These are phyloP conservation scores for Colletotrichum eleusines DNA, from an alignment of 2,329 filamentous ascomycete genomes.

Conservation along the genomic window DNA sequence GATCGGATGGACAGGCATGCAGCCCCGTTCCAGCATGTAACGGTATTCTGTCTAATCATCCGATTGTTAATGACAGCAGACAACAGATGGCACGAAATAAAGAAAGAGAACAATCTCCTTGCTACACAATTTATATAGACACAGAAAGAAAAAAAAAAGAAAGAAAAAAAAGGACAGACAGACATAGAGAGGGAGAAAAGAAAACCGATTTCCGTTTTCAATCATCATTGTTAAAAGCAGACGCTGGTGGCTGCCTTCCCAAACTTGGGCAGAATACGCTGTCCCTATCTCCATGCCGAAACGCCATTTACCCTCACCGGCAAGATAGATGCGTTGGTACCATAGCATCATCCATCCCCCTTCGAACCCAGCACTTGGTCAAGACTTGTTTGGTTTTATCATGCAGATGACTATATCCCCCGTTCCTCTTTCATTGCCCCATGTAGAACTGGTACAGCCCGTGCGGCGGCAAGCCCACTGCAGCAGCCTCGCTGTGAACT, in stretches of 20 bases:
- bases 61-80: neutral
- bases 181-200: too few relatives aligned
- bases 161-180: too few relatives aligned
- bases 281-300: neutral
- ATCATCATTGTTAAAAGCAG: neutral
- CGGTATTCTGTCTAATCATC: neutral
- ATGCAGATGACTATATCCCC: neutral
- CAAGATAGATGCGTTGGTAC: neutral
- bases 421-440: neutral
- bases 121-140: too few relatives aligned
- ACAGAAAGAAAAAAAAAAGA: neutral
- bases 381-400: neutral
- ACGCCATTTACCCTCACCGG: neutral
- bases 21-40: neutral
- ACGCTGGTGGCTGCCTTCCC: neutral
- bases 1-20: constrained; percentile 13
- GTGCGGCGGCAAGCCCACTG: constrained; percentile 14
- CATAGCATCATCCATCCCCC: neutral
- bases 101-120: neutral
- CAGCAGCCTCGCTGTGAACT: constrained; percentile 41
- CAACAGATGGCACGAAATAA: too few relatives aligned
- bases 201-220: neutral
- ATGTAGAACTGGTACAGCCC: constrained; percentile 20
- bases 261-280: neutral
- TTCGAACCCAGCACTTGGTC: neutral